A percentile compares a stretch with the other conserved stretches of the same genome.
These are phyloP conservation scores for Arachnopeziza araneosa DNA, from an alignment of 2,329 filamentous ascomycete species.

Conservation along the genomic window DNA sequence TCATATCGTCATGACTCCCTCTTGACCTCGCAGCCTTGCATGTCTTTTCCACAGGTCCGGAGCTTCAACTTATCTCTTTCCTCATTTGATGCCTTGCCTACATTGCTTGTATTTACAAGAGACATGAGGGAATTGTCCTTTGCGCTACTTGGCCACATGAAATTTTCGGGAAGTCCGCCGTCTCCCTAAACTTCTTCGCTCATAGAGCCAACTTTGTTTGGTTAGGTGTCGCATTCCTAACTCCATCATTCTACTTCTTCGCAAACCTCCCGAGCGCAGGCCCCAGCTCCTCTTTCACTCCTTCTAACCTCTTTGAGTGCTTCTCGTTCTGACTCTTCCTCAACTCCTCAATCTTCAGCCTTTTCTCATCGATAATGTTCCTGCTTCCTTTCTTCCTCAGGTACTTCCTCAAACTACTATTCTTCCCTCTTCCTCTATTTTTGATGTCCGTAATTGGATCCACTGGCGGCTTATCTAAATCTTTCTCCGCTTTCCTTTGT, in stretches of 20 bases:
- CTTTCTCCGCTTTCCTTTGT: conserved; percentile 69
- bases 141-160: too few species aligned
- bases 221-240: too few species aligned
- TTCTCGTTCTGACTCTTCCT: conserved; percentile 63
- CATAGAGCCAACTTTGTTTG: too few species aligned
- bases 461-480: conserved; percentile 65
- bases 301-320: conserved; percentile 60
- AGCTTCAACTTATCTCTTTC: too few species aligned
- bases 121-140: too few species aligned
- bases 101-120: too few species aligned
- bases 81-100: too few species aligned
- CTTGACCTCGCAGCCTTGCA: too few species aligned
- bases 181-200: too few species aligned
- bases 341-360: conserved; percentile 77
- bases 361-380: conserved; percentile 96
- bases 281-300: conserved; percentile 69
- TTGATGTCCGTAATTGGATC: conserved; percentile 56
- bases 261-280: conserved; percentile 84
- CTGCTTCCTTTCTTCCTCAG: conserved; percentile 85
- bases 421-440: conserved; percentile 83
- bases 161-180: too few species aligned
- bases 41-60: too few species aligned
- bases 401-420: conserved; percentile 81
- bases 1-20: too few species aligned
- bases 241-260: conserved; percentile 42